Evolutionary conservation across 1,284 basidiomycete species (phyloP), one percentile per base, ranked within the genome.

Genomic region (Malassezia restricta): DNA sequence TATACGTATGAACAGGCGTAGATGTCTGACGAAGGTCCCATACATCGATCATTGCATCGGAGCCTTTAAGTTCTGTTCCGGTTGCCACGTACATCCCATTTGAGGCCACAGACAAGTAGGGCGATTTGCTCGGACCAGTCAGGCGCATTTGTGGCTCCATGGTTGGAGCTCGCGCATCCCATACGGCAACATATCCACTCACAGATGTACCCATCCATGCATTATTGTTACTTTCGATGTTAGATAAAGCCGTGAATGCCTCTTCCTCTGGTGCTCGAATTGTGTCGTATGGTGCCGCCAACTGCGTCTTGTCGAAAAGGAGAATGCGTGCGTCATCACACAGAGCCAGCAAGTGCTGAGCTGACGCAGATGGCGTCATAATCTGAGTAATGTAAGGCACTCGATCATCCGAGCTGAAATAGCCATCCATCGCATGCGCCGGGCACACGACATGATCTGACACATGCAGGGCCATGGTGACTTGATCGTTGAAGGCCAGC

Each of bases 61-160:
- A 56, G 17, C 62, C 64, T 27, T 64, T 51, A 47, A 68, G 54
- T 45, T 70, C 68, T 11, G 66, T 70, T 5, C 68, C 68, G 3
- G 65, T 64, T 0, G 64, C 68, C 8, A 70, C 45, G 24, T 58
- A 54, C 3, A 49, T 45, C 29, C 64, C 57, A 17, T 8, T 20
- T 14, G 40, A 14, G 0, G 44, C 49, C 3, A 62, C 46, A 8
- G 57, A 56, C 32, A 66, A 57, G 49, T 65, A 68, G n/a, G 66
- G 63, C 12, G 63, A 61, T 11, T 49, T 49, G 20, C 49, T 51
- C 6, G 58, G 50, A 0, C 63, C 57, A 9, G 44, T 40, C 5
- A 66, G 48, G 17, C 50, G 53, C 52, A 53, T 53, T 0, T 55
- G 48, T 0, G 60, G 58, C 9, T 49, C 54, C 8, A 35, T 15